Conservation (phyloP, 2,329 filamentous ascomycete species). For the Mycosphaerella sp. region DNA sequence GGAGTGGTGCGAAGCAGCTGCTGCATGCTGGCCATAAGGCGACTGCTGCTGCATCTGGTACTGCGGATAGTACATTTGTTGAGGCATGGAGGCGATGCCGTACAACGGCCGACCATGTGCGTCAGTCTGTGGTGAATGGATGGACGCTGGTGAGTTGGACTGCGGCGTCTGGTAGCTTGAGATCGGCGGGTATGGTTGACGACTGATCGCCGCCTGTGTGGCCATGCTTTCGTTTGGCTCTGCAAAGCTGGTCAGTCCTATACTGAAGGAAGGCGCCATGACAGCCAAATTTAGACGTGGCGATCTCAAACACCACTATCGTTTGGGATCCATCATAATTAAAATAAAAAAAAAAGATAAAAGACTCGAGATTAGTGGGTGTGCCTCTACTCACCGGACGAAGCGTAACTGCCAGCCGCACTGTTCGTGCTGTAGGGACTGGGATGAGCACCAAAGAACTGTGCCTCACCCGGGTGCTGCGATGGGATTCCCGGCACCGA, state of each 20-base stretch:
- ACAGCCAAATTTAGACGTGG: conserved; percentile 13
- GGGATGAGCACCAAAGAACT: conserved; percentile 70
- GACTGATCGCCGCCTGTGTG: conserved; percentile 57
- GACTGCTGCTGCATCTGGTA: conserved; percentile 47
- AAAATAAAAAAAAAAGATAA: no score
- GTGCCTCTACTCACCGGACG: conserved; percentile 62
- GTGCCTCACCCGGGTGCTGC: conserved; percentile 61
- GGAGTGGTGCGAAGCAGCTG: conserved; percentile 44
- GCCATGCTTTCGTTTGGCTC: conserved; percentile 68
- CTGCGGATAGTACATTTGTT: conserved; percentile 71
- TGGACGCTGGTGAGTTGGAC: conserved; percentile 88
- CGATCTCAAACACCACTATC: conserved; percentile 16
- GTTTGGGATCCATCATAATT: conserved; percentile 14
- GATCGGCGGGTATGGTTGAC: conserved; percentile 72
- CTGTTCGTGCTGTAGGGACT: conserved; percentile 79
- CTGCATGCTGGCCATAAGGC: conserved; percentile 51
- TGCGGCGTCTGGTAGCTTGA: conserved; percentile 78
- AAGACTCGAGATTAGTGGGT: conserved; percentile 16
- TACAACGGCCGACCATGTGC: conserved; percentile 80
- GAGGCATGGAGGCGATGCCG: conserved; percentile 74
- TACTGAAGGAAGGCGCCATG: conserved; percentile 23
- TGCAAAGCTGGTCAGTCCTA: conserved; percentile 53
- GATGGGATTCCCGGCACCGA: conserved; percentile 56
- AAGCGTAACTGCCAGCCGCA: conserved; percentile 75
- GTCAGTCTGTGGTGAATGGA: conserved; percentile 87